phyloP scores from a whole-genome alignment of 73 alveolate species.

The Paramecium tetraurelia region DNA sequence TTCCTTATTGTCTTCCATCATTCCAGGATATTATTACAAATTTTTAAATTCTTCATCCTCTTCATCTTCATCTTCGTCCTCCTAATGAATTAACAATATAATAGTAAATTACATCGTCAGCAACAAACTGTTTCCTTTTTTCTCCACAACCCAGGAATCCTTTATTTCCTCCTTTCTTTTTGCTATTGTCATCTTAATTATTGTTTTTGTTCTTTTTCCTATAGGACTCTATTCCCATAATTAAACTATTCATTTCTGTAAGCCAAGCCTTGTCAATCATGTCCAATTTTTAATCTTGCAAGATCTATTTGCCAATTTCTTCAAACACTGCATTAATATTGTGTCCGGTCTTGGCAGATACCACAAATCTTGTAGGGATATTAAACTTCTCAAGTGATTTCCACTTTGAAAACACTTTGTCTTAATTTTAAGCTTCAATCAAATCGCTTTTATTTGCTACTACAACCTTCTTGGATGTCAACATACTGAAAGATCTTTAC shows the following conservation, averaged over 20 bases:
- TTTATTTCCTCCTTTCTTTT: background rate
- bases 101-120: background rate
- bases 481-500: background rate
- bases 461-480: background rate
- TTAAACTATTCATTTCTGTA: background rate
- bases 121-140: background rate
- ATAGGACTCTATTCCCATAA: background rate
- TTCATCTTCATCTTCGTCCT: conserved; percentile 38
- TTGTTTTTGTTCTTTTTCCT: background rate
- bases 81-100: background rate
- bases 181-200: background rate
- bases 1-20: conserved; percentile 41
- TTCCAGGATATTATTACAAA: conserved; percentile 32
- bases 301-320: background rate
- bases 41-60: conserved; percentile 40
- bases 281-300: background rate
- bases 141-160: conserved; percentile 43
- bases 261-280: conserved; percentile 48
- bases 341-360: conserved; percentile 10
- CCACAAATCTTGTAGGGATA: background rate
- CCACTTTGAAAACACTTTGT: background rate
- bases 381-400: background rate
- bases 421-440: background rate
- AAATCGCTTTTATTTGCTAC: conserved; percentile 33
- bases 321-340: background rate